Evolutionary conservation across 352 stramenopile genomes (phyloP).

Genomic region (Aphanomyces cochlioides): DNA sequence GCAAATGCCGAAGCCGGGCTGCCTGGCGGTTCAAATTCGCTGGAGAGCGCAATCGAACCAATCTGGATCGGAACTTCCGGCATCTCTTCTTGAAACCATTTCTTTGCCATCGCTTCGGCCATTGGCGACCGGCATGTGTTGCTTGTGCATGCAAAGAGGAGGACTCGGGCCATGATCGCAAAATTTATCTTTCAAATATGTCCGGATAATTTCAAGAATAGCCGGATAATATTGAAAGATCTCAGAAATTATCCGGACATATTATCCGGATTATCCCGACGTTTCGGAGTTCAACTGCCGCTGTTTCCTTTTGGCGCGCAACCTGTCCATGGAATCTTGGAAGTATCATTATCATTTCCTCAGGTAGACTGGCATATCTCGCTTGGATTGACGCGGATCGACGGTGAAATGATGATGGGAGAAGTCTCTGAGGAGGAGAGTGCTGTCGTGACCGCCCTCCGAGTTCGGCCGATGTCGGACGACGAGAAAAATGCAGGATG

Average conservation of each 20-base stretch:
- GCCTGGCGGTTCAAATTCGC: slow-evolving; percentile 20
- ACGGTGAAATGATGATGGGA: not conserved
- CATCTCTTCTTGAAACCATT: slow-evolving; percentile 52
- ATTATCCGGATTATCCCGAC: not conserved
- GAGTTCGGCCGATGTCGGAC: slow-evolving; percentile 62
- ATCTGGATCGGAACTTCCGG: not conserved
- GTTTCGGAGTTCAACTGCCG: not conserved
- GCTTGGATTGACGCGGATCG: not conserved
- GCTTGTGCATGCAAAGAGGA: slow-evolving; percentile 83
- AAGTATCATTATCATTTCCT: not conserved
- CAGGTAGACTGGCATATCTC: too few species aligned
- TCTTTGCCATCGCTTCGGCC: slow-evolving; percentile 66
- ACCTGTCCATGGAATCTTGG: not conserved
- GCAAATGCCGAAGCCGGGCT: slow-evolving; percentile 1
- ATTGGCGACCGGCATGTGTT: slow-evolving; percentile 81
- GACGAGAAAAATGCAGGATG: slow-evolving; percentile 59
- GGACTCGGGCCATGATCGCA: slow-evolving; percentile 45
- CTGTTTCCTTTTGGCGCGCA: slow-evolving; percentile 10
- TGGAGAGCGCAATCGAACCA: slow-evolving; percentile 9
- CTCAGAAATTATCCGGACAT: too few species aligned
- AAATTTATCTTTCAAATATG: not conserved
- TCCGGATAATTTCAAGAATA: too few species aligned
- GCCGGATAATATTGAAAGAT: too few species aligned
- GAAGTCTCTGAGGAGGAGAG: not conserved
- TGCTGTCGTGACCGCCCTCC: slow-evolving; percentile 58